Percentiles rank a stretch among this genome's conserved stretches.
phyloP scores from a whole-genome alignment of 2,329 filamentous ascomycete genomes.

The Helotiales sp. region DNA sequence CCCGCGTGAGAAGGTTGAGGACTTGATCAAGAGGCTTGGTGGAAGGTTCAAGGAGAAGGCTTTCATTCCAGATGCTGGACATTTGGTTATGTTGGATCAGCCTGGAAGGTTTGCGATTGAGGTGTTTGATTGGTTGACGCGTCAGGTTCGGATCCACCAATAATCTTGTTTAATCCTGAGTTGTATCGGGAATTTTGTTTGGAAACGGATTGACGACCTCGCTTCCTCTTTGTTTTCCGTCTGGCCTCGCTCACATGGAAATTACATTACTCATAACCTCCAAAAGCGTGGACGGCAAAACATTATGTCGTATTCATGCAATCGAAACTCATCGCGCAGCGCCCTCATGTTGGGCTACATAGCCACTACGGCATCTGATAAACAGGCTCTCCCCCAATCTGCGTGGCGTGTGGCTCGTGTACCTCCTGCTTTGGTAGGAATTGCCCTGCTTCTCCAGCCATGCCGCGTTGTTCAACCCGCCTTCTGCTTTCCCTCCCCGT shows the following conservation, averaged over 20 bases:
- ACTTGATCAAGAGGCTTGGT: not conserved
- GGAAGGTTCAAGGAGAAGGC: not conserved
- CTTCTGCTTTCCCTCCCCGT: not conserved
- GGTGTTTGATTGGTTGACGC: slow-evolving; percentile 2
- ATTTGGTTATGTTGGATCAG: slow-evolving; percentile 9
- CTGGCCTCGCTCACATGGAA: not conserved
- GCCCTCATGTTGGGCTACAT: too few species aligned
- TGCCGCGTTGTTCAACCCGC: not conserved
- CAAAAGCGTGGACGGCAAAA: too few species aligned
- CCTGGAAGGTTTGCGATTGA: not conserved
- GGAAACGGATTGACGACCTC: not conserved
- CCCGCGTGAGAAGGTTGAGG: not conserved
- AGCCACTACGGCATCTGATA: slow-evolving; percentile 6
- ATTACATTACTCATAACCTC: too few species aligned
- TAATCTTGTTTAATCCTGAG: not conserved
- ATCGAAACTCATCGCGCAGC: not conserved
- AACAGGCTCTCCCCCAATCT: not conserved
- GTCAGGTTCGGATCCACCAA: not conserved
- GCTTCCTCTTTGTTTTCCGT: not conserved
- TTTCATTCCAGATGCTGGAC: not conserved
- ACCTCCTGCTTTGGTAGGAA: not conserved
- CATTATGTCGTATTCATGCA: too few species aligned
- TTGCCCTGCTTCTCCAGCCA: not conserved
- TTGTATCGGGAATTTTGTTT: not conserved
- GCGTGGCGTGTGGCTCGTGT: not conserved